These are phyloP conservation scores for Apiospora marii DNA, from an alignment of 2,329 filamentous ascomycete species.

Conservation along the genomic window DNA sequence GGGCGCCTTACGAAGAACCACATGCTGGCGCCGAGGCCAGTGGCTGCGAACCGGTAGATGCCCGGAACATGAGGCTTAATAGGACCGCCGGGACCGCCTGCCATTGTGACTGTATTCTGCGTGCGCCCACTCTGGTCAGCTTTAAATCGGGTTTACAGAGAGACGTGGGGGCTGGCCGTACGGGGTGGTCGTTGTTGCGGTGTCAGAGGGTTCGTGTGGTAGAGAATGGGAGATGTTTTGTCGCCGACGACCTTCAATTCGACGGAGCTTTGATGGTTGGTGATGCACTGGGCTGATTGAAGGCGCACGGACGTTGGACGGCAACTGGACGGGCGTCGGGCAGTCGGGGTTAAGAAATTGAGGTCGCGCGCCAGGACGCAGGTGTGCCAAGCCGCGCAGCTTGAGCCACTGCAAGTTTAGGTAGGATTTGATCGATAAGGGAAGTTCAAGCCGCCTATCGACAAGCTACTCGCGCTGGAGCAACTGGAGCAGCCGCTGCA, in stretches of 20 bases:
- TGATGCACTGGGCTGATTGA: not conserved
- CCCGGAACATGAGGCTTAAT: slow-evolving; percentile 56
- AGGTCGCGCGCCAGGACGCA: not conserved
- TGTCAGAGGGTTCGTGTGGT: slow-evolving; percentile 16
- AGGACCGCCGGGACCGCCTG: slow-evolving; percentile 38
- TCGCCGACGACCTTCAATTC: slow-evolving; percentile 10
- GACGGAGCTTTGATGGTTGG: not conserved
- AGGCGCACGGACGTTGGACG: not conserved
- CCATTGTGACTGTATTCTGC: slow-evolving; percentile 43
- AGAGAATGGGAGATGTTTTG: slow-evolving; percentile 13
- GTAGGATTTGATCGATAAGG: slow-evolving; percentile 17
- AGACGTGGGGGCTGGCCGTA: not conserved
- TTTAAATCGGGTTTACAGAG: not conserved
- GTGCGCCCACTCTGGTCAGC: slow-evolving; percentile 22
- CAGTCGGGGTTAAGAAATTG: slow-evolving; percentile 4
- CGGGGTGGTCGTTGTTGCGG: slow-evolving; percentile 8
- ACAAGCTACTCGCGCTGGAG: not conserved
- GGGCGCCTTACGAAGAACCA: slow-evolving; percentile 89
- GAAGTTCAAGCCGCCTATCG: slow-evolving; percentile 2
- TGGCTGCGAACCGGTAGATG: slow-evolving; percentile 86
- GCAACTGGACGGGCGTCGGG: not conserved
- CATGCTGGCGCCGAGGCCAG: slow-evolving; percentile 91
- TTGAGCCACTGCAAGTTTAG: not conserved
- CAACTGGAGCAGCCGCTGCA: not conserved
- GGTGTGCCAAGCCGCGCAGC: too few species aligned